Base-by-base conservation (phyloP, 1,139 yeast genomes). In the Yarrowia galli region DNA sequence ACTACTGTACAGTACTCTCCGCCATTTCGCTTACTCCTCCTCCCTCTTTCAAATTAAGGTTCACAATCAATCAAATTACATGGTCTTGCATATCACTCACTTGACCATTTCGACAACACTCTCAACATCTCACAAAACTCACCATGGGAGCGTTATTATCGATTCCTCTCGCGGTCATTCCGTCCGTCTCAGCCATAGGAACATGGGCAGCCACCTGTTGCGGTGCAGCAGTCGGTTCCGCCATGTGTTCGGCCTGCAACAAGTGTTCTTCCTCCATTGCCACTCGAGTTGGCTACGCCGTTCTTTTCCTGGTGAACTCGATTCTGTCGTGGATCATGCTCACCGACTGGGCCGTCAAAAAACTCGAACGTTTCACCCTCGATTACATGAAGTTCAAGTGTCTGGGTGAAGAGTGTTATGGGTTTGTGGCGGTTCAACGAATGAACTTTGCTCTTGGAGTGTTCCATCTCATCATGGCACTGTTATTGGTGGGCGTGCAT, bases 381-480 rank as follows among this genome's bases (percentile, higher is more conserved):
- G 77, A 77, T 68, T 78, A 78, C 64, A 91, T 92, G 51, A 85
- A 86, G 72, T 84, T 89, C 71, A 88, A 89, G 68, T 92, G 97
- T 72, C 87, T 88, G 64, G 96, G 95, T 12, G 88, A 89, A 56
- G 92, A 92, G 74, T 96, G 99, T 80, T 87, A 87, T 56, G 96
- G 98, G 68, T 96, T 95, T 78, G 91, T 93, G 22, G 93, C 97
- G 8, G 98, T 95, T 13, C 96, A 95, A 76, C 82, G 98, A 69
- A 83, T 96, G 73, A 92, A 92, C 78, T 90, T 92, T 77, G 96
- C 98, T 2, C 82, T 95, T 23, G 99, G 97, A 1, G 68, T 87
- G 67, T 79, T 92, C 70, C 99, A 96, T 79, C 75, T 93, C 56
- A 73, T 88, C 1, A 80, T 95, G 69, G 97, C 96, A 0, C 79